Conservation (phyloP, 148 eudicot genomes). For the Fagopyrum esculentum region DNA sequence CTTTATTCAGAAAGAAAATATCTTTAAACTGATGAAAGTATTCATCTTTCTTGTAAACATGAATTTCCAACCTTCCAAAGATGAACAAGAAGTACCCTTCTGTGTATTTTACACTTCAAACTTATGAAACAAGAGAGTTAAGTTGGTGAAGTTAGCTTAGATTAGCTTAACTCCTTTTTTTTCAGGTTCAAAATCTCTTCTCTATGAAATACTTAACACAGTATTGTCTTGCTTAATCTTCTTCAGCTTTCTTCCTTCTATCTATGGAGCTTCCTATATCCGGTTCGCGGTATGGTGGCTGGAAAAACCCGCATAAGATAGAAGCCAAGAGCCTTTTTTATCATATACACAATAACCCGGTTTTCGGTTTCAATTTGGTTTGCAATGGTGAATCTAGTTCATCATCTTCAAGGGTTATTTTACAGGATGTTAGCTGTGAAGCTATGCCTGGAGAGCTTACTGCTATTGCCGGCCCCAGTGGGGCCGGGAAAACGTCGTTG, state of each 20-base stretch:
- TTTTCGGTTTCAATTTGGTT: slow-evolving; percentile 26
- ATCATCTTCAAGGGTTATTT: slow-evolving; percentile 29
- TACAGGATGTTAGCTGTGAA: slow-evolving; percentile 61
- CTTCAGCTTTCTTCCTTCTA: neutral
- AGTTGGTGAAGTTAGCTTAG: slow-evolving; percentile 14
- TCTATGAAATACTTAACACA: neutral
- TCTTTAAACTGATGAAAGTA: neutral
- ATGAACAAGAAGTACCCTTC: neutral
- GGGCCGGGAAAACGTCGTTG: slow-evolving; percentile 85
- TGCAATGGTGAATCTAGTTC: slow-evolving; percentile 12
- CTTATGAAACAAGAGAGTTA: neutral
- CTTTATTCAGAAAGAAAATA: neutral
- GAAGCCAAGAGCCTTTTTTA: slow-evolving; percentile 47
- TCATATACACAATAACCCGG: slow-evolving; percentile 20
- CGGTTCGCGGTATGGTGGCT: slow-evolving; percentile 2
- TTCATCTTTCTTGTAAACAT: neutral
- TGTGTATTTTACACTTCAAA: neutral
- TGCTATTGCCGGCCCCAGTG: slow-evolving; percentile 92
- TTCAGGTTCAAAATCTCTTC: neutral
- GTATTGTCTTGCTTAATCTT: slow-evolving; percentile 7
- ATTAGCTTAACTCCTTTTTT: slow-evolving; percentile 8
- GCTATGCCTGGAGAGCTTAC: slow-evolving; percentile 80
- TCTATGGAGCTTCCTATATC: slow-evolving; percentile 52
- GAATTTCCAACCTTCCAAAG: neutral
- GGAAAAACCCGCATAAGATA: slow-evolving; percentile 31